Evolutionary conservation across 768 basidiomycete genomes (phyloP), one percentile per base, ranked within the genome.

Genomic region (Amanita thiersii): DNA sequence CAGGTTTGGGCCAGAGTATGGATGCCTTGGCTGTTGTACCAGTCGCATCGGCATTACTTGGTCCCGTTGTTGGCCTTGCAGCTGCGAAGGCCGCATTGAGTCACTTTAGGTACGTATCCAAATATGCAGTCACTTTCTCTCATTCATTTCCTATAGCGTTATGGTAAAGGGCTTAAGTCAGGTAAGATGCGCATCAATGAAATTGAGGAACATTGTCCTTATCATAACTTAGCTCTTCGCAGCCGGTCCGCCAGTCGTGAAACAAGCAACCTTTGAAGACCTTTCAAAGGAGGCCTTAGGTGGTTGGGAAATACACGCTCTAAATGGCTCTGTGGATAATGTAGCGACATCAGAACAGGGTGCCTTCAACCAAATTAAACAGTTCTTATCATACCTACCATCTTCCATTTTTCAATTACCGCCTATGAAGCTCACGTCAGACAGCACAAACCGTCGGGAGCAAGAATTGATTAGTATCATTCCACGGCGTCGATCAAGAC

Each of bases 151-250:
- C 7, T n/a, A 11, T 34, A 64, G 64, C 37, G 63, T 67, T 28
- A 65, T 67, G 64, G 63, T 67, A 2, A 64, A 62, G 49, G 64
- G 59, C 6, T 45, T 67, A n/a, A 63, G 61, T 43, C 57, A 56
- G 42, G 52, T 56, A 43, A 8, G 23, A 6, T 14, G 23, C 41
- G 2, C 12, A n/a, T 10, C n/a, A 41, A n/a, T n/a, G n/a, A n/a
- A n/a, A n/a, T n/a, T 32, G 15, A 10, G n/a, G 11, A n/a, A 30
- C 24, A 15, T 24, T 3, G 11, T 2, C 41, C 32, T 14, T 8
- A 21, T 20, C 2, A 20, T 23, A 15, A 21, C 11, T 33, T 55
- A 61, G 36, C 52, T 58, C 8, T 62, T 64, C 37, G 60, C 62
- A 5, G 59, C 61, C 2, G 61, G 63, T 2, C 60, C 63, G 7